These are phyloP conservation scores for Eimeria acervulina DNA, from an alignment of 169 alveolate species.

Conservation along the genomic window DNA sequence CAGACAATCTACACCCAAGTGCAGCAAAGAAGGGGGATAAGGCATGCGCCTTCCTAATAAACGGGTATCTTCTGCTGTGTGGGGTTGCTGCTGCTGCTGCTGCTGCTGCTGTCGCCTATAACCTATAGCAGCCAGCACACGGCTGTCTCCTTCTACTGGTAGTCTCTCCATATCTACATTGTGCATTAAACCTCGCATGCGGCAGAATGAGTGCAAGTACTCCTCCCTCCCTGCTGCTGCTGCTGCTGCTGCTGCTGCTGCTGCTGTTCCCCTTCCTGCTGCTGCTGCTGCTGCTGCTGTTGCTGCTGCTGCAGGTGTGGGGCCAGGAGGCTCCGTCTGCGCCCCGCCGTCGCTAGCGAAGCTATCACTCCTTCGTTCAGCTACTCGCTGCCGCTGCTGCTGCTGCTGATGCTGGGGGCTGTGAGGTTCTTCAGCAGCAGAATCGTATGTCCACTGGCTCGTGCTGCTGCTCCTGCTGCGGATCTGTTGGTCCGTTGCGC, in stretches of 20 bases:
- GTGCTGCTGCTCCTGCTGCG: background rate
- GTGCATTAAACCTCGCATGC: background rate
- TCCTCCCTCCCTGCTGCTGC: background rate
- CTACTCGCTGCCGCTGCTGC: conserved; percentile 5
- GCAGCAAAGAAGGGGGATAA: conserved; percentile 38
- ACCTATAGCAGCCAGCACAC: background rate
- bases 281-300: background rate
- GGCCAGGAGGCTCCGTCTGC: background rate
- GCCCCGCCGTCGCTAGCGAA: background rate
- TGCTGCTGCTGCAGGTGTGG: background rate
- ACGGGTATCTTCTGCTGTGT: conserved; percentile 22
- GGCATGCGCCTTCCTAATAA: conserved; percentile 72
- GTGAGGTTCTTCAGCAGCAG: background rate
- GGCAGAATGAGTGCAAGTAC: background rate
- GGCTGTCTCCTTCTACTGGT: conserved; percentile 32
- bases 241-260: conserved; percentile 31
- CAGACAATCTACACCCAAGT: conserved; percentile 9
- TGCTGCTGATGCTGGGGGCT: background rate
- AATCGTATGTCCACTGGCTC: background rate
- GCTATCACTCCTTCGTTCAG: background rate
- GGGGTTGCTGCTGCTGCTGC: background rate
- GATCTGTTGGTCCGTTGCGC: background rate
- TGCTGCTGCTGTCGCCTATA: background rate
- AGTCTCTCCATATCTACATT: conserved; percentile 37
- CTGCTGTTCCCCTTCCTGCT: conserved; percentile 45